Base-by-base conservation (phyloP, 1,284 basidiomycete species). In the Microbotryum intermedium region DNA sequence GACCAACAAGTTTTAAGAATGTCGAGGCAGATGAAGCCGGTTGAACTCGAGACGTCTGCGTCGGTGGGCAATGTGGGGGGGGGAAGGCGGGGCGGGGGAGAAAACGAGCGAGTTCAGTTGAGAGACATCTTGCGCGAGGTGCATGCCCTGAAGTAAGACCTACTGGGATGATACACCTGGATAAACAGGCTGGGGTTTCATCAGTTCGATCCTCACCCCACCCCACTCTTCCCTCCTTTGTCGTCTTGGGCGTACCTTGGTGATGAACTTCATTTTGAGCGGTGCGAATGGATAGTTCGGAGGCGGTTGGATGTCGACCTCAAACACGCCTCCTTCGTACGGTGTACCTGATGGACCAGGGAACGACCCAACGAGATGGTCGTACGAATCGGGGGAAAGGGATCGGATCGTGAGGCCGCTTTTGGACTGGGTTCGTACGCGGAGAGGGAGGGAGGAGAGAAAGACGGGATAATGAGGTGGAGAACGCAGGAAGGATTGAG, bases 161-260 rank as follows among this genome's bases (percentile, higher is more conserved):
- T 2, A 74, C 97, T 98, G 2, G 95, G 94, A 77, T 97, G 94
- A 74, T 97, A 98, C 49, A 97, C 89, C 76, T 93, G 91, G 39
- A 6, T 4, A 18, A 20, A 8, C 18, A 42, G 6, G 50, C 2
- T n/a, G n/a, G n/a, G n/a, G n/a, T n/a, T n/a, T n/a, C 16, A 30
- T 51, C 18, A 42, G 34, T 3, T 6, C 26, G 30, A 25, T 1
- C 25, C 9, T 4, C 21, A 30, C 20, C 26, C 30, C 23, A n/a
- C n/a, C n/a, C n/a, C 13, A n/a, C 18, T 10, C 1, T 7, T 23
- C n/a, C 18, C n/a, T 4, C n/a, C 23, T 13, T 2, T 23, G 6
- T 21, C 60, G 45, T 56, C 57, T 58, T 23, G 51, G n/a, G 75
- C 77, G 63, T 53, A 79, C 62, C 89, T 94, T 70, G 90, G 63